Evolutionary conservation across 23 red algal species (phyloP), one percentile per base, ranked within the genome.

Genomic region (Cyanidioschyzon merolae): DNA sequence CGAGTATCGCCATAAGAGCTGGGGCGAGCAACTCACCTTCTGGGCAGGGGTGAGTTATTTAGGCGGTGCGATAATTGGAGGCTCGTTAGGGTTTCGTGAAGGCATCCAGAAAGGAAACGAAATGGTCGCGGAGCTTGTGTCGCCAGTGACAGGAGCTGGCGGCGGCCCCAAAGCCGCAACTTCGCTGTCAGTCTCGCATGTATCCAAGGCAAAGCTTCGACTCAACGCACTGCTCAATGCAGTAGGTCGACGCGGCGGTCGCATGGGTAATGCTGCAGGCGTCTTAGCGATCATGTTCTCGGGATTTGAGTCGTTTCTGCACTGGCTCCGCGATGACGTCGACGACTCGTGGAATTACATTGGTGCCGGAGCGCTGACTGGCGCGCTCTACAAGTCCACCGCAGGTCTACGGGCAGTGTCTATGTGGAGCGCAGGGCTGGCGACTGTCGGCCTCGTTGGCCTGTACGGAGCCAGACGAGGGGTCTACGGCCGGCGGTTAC

Each of bases 1-100:
- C 34, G 83, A 79, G 0, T 76, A 80, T 50, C 83, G 92, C 24
- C 89, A 96, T 39, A 96, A 96, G 92, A 36, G 45, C 39, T 85
- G 87, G 76, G 82, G 77, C 50, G 92, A 96, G 63, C 92, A 96
- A 58, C 87, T 96, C 79, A 96, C 88, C 37, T 96, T 87, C 58
- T 82, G 85, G 74, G 82, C 87, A 2, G 92, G 87, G 51, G 58
- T 82, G 18, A 59, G 75, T 21, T 96, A 96, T 67, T 54, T 96
- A 25, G 31, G 58, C 32, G 89, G 89, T 71, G 79, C 41, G 34
- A 77, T 76, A 0, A 85, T 85, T 38, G 40, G 76, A 16, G 76
- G 85, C 50, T 83, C 80, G 51, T 79, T 58, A 38, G 76, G 79
- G 12, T n/a, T 32, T 0, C 27, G 59, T 34, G 58, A 54, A 25